Base-by-base conservation (phyloP, 768 basidiomycete genomes). In the Tricholoma bakamatsutake region DNA sequence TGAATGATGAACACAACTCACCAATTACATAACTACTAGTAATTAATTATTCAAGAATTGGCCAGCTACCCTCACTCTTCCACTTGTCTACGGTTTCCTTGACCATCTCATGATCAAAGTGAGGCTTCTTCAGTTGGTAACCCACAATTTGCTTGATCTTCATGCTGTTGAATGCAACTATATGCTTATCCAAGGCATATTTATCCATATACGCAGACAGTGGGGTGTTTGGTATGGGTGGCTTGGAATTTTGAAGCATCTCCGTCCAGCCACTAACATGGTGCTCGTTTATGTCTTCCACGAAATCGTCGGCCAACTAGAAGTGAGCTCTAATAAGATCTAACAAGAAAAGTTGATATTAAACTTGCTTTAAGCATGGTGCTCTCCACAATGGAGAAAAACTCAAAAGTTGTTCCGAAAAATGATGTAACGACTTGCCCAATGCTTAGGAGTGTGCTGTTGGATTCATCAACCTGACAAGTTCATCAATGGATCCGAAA, bases 241-340 rank as follows among this genome's bases (percentile, higher is more conserved):
- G 89, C 37, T 81, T 79, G 34, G 90, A 87, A 46, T 71, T 81
- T 18, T 72, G 71, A 61, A 91, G 78, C 86, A 94, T 90, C 66
- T 88, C 79, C 7, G 84, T 88, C 92, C 92, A 94, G 10, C 81
- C 83, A 52, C 80, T 75, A 31, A 91, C 87, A 64, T 94, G 91
- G 48, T 84, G 80, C 64, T 92, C 90, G 64, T 93, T 93, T 64
- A 91, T 88, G 49, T 90, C 88, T 64, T 92, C 88, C 6, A 91
- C 80, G 39, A 80, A 68, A 59, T 90, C 88, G 53, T 89, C 85
- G 27, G 81, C 75, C 61, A 88, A 72, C 85, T 90, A 62, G 9
- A 47, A 39, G 52, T 53, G 18, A 52, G 5, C 12, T 35, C n/a
- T 50, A 1, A 34, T 24, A 30, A 42, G 51, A 51, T 15, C 7